phyloP scores from a whole-genome alignment of 2,329 filamentous ascomycete genomes.

The Fusarium chlamydosporum region DNA sequence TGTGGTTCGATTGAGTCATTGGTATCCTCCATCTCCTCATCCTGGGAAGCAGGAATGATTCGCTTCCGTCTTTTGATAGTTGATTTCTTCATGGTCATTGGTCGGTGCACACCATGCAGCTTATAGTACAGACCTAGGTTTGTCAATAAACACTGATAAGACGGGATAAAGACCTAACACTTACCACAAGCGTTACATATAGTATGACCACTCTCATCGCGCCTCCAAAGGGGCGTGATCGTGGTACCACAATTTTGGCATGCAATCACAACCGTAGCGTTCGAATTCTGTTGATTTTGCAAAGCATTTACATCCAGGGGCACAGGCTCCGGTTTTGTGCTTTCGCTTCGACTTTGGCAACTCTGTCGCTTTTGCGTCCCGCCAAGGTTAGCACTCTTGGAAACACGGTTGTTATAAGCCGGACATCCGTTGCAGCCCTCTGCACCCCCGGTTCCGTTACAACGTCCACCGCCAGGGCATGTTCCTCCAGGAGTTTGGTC shows the following conservation, averaged over 20 bases:
- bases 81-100: conserved; percentile 98
- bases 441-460: conserved; percentile 95
- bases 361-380: conserved; percentile 65
- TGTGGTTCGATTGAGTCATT: conserved; percentile 60
- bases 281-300: conserved; percentile 51
- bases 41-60: conserved; percentile 83
- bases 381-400: conserved; percentile 83
- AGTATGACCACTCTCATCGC: conserved; percentile 93
- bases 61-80: conserved; percentile 97
- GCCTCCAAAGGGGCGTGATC: conserved; percentile 94
- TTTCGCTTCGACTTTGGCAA: conserved; percentile 51
- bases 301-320: conserved; percentile 56
- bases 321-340: conserved; percentile 48
- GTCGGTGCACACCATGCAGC: conserved; percentile 91
- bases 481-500: conserved; percentile 85
- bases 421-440: conserved; percentile 96
- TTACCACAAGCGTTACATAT: conserved; percentile 98
- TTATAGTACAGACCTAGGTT: conserved; percentile 90
- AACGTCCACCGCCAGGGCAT: conserved; percentile 93
- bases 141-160: conserved; percentile 26
- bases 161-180: conserved; percentile 53
- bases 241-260: conserved; percentile 98
- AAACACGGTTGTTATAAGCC: conserved; percentile 95
- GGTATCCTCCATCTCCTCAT: conserved; percentile 65
- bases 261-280: conserved; percentile 75